Percentiles rank a stretch among this genome's conserved stretches.
Conservation (phyloP, 495 filamentous ascomycete species). For the Aspergillus bertholletiae region DNA sequence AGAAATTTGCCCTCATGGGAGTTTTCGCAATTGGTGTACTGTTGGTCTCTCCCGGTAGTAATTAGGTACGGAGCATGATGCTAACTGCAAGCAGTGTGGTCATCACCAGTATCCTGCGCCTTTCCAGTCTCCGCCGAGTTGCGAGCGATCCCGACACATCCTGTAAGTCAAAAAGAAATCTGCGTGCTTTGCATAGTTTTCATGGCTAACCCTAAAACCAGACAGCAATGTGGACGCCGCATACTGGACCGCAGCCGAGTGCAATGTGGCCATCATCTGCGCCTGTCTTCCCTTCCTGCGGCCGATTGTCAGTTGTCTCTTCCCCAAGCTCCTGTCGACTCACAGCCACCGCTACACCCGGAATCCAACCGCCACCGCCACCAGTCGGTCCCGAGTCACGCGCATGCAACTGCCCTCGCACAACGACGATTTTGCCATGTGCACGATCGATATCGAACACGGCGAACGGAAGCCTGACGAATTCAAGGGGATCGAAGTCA, state of each 20-base stretch:
- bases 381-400: conserved; percentile 15
- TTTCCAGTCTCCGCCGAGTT: conserved; percentile 28
- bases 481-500: conserved; percentile 31
- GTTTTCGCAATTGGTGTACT: conserved; percentile 57
- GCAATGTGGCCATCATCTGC: conserved; percentile 78
- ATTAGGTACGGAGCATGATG: background rate
- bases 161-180: conserved; percentile 58
- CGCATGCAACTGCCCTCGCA: conserved; percentile 21
- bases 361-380: conserved; percentile 19
- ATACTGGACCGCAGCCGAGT: conserved; percentile 80
- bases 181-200: too few relatives aligned
- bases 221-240: conserved; percentile 51
- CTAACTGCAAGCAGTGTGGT: conserved; percentile 28
- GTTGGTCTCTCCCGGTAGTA: conserved; percentile 13
- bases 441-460: conserved; percentile 30
- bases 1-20: conserved; percentile 49
- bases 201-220: conserved; percentile 12
- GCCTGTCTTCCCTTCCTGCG: conserved; percentile 83
- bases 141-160: conserved; percentile 42
- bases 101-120: conserved; percentile 32
- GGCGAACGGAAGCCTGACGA: conserved; percentile 4
- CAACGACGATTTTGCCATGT: conserved; percentile 30
- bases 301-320: conserved; percentile 69
- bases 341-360: conserved; percentile 24
- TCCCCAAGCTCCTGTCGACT: conserved; percentile 60